Conservation (phyloP, 2,329 filamentous ascomycete genomes). For the Geoglossum cookeanum region DNA sequence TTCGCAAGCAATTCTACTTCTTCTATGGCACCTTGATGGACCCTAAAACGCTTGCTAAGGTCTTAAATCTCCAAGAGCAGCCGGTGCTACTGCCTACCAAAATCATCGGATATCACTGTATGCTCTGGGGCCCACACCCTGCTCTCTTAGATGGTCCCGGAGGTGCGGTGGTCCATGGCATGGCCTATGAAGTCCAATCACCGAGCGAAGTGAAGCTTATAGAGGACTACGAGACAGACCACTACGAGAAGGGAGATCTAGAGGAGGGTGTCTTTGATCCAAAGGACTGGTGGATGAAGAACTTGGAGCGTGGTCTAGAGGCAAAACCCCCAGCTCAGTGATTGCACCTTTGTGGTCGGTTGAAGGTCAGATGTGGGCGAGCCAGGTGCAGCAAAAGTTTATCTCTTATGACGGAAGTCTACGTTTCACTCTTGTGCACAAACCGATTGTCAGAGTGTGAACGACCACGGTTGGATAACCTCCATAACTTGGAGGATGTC, state of each 20-base stretch:
- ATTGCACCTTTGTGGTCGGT: no score
- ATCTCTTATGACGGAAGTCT: no score
- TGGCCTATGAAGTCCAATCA: neutral
- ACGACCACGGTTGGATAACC: no score
- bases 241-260: neutral
- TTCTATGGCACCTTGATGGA: neutral
- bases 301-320: neutral
- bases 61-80: neutral
- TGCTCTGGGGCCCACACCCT: neutral
- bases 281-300: slow-evolving; percentile 6
- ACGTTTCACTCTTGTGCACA: no score
- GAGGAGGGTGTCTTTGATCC: slow-evolving; percentile 7
- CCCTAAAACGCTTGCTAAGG: neutral
- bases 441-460: no score
- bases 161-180: neutral
- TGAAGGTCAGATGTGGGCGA: no score
- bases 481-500: no score
- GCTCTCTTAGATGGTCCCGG: neutral
- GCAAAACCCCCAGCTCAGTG: no score
- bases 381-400: no score
- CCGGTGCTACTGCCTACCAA: neutral
- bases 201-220: neutral
- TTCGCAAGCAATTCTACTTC: neutral
- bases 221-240: neutral
- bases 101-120: neutral